Evolutionary conservation across 345 rosid genomes (phyloP).

Genomic region (Salix purpurea): DNA sequence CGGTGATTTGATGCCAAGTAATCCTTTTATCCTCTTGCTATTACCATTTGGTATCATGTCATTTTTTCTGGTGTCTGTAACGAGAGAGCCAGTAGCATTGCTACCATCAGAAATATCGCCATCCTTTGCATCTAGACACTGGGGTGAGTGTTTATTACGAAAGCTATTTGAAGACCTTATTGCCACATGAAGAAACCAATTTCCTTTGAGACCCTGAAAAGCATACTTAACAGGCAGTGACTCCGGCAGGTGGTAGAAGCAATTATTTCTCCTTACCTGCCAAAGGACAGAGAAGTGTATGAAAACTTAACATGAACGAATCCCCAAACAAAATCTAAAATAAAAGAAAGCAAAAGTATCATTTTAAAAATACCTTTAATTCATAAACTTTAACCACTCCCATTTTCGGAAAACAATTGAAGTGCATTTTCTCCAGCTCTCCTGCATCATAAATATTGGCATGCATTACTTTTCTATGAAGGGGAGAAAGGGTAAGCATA

Average conservation of each 20-base stretch:
- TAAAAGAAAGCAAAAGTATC: neutral
- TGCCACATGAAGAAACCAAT: conserved; percentile 41
- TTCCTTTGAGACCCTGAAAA: conserved; percentile 33
- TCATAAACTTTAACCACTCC: conserved; percentile 46
- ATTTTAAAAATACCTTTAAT: conserved; percentile 40
- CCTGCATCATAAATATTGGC: conserved; percentile 32
- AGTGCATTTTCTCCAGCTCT: conserved; percentile 46
- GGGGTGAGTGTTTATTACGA: conserved; percentile 1
- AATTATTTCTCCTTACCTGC: conserved; percentile 40
- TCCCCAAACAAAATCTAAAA: neutral
- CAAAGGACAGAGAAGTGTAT: neutral
- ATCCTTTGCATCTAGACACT: conserved; percentile 8
- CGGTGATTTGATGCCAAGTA: neutral
- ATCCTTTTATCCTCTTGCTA: neutral
- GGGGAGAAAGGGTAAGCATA: neutral
- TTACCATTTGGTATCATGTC: neutral
- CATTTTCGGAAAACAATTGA: conserved; percentile 34
- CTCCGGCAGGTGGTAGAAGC: conserved; percentile 43
- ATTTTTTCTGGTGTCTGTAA: neutral
- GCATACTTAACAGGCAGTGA: conserved; percentile 44
- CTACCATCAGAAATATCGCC: conserved; percentile 5
- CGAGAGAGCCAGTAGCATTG: neutral
- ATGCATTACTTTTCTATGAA: neutral
- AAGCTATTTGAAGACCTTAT: conserved; percentile 21
- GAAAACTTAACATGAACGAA: neutral